Conservation (phyloP, 2,329 filamentous ascomycete species). For the Monosporascus cannonballus region DNA sequence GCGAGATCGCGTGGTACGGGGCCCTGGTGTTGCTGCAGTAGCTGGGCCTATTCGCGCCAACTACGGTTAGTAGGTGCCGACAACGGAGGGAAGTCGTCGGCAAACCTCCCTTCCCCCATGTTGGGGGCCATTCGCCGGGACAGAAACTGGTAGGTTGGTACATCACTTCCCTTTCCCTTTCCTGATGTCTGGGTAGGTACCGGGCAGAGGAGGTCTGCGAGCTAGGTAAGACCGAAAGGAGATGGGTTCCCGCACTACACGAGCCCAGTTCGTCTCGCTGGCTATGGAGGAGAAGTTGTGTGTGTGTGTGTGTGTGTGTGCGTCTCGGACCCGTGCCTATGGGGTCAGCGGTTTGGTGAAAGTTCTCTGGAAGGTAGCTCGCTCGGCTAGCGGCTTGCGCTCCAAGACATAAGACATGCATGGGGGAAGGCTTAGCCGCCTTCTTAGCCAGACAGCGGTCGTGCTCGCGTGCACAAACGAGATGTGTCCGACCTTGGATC, state of each 20-base stretch:
- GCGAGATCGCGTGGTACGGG: background rate
- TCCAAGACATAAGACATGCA: conserved; percentile 1
- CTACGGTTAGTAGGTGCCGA: background rate
- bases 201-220: too few relatives aligned
- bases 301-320: too few relatives aligned
- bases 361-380: background rate
- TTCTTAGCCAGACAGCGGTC: background rate
- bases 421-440: background rate
- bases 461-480: background rate
- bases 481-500: background rate
- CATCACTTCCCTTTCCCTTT: too few relatives aligned
- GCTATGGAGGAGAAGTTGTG: background rate
- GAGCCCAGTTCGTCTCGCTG: background rate
- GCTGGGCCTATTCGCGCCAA: background rate
- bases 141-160: too few relatives aligned
- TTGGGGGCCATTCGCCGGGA: too few relatives aligned
- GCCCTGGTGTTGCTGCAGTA: background rate
- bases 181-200: too few relatives aligned
- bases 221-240: background rate
- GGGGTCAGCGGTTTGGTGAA: background rate
- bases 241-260: background rate
- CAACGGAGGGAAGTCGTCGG: background rate
- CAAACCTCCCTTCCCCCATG: background rate
- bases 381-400: background rate
- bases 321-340: background rate